Percentiles rank a stretch among this genome's conserved stretches.
Conservation (phyloP, 129 eudicot genomes). For the Heracleum sosnowskyi region DNA sequence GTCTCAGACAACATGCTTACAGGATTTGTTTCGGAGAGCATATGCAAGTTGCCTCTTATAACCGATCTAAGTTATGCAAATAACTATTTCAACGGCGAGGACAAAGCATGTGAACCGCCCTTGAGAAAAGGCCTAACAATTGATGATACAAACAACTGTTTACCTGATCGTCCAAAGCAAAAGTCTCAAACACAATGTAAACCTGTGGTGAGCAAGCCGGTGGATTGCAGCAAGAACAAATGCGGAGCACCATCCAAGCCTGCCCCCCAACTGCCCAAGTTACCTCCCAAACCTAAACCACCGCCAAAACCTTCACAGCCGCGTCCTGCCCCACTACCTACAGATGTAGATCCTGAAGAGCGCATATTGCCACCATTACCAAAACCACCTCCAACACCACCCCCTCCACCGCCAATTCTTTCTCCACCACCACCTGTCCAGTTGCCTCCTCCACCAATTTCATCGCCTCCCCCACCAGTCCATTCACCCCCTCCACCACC, state of each 20-base stretch:
- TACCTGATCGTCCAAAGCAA: slow-evolving; percentile 43
- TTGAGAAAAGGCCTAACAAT: slow-evolving; percentile 16
- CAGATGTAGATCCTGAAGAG: not conserved
- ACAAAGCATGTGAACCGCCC: slow-evolving; percentile 26
- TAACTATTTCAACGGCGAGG: slow-evolving; percentile 42
- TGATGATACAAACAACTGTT: slow-evolving; percentile 49
- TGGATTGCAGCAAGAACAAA: slow-evolving; percentile 41
- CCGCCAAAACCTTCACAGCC: not conserved
- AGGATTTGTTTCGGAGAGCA: slow-evolving; percentile 31
- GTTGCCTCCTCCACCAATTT: slow-evolving; percentile 7
- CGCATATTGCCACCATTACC: not conserved
- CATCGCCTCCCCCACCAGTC: slow-evolving; percentile 11
- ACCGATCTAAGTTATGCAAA: slow-evolving; percentile 31
- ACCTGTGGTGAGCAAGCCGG: slow-evolving; percentile 28
- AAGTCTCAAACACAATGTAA: slow-evolving; percentile 28
- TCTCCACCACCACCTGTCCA: slow-evolving; percentile 6
- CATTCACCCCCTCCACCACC: slow-evolving; percentile 4
- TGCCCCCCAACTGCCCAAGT: not conserved
- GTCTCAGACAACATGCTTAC: slow-evolving; percentile 45
- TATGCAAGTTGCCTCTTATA: slow-evolving; percentile 47
- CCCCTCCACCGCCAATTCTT: not conserved
- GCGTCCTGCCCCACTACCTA: not conserved
- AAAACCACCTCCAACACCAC: slow-evolving; percentile 9
- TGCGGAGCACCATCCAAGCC: not conserved
- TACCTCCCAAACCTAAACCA: not conserved